A percentile compares a stretch with the other conserved stretches of the same genome.
These are phyloP conservation scores for Quercus glauca DNA, from an alignment of 306 rosid species.

Conservation along the genomic window DNA sequence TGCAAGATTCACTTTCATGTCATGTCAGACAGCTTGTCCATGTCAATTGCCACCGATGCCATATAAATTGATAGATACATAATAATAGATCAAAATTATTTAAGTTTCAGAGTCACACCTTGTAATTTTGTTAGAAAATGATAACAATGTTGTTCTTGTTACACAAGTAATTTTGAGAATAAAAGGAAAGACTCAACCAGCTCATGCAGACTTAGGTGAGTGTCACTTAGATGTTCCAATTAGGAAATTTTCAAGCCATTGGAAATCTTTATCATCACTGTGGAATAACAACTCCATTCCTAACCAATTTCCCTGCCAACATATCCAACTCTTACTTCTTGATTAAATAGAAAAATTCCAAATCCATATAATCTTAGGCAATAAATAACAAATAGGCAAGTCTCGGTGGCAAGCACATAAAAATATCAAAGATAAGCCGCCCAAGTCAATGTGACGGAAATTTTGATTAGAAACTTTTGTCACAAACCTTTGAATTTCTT, in stretches of 20 bases:
- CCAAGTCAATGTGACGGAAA: not conserved
- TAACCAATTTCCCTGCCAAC: not conserved
- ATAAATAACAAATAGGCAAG: slow-evolving; percentile 8
- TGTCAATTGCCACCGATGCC: not conserved
- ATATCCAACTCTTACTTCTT: slow-evolving; percentile 3
- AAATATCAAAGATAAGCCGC: not conserved
- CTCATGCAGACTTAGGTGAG: slow-evolving; percentile 5
- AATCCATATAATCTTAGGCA: not conserved
- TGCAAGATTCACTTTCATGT: not conserved
- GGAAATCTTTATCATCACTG: not conserved
- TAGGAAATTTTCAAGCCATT: not conserved
- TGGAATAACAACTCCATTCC: not conserved
- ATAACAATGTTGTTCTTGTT: not conserved
- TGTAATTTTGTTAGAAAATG: not conserved
- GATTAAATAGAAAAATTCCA: not conserved
- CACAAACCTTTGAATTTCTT: slow-evolving; percentile 88
- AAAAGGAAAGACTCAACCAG: not conserved
- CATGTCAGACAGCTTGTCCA: not conserved
- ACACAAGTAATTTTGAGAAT: not conserved
- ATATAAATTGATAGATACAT: not conserved
- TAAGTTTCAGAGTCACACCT: not conserved
- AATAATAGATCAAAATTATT: not conserved
- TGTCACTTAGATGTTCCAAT: not conserved
- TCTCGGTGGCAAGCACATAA: not conserved
- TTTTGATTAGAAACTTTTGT: not conserved